Base-by-base conservation (phyloP, 306 rosid species). In the Spatholobus suberectus region DNA sequence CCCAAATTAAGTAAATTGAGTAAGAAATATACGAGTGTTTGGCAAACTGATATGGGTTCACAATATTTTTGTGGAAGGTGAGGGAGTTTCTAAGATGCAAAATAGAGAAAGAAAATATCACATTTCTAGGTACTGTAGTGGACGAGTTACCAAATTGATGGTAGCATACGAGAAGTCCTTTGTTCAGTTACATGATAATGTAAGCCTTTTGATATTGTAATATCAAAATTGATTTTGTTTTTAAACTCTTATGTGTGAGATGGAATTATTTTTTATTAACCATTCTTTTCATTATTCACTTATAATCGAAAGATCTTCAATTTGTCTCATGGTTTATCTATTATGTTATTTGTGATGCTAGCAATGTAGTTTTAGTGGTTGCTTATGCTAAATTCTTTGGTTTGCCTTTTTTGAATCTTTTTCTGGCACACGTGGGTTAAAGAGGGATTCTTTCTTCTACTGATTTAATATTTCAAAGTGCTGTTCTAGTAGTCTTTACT, bases 191-290 rank as follows among this genome's bases (percentile, higher is more conserved):
- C 72, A 7, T 69, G 47, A 51, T 63, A 40, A 41, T 41, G 73
- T 80, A 59, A 61, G 44, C 23, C 51, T 81, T 73, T 35, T 75
- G 83, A 63, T 77, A 71, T 63, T 81, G 81, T 65, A 81, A 40
- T 23, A 76, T 58, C 8, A 61, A 58, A 61, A 11, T 76, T 76
- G 37, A 23, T 81, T 76, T 15, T 59, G 46, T 59, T 40, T 54
- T 84, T 17, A 8, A 59, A 49, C 11, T 75, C 47, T 78, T 59
- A 14, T 59, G n/a, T 17, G 14, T 26, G 71, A 59, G 23, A 65
- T 26, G 15, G 4, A 80, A 38, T 23, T 41, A 18, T 27, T 47
- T 51, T 75, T 66, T 8, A 38, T 54, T 5, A 18, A 69, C 54
- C 58, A 20, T 49, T 68, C 62, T 43, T 55, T 44, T 73, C 5